These are phyloP conservation scores for Yarrowia divulgata DNA, from an alignment of 805 yeast species.

Conservation along the genomic window DNA sequence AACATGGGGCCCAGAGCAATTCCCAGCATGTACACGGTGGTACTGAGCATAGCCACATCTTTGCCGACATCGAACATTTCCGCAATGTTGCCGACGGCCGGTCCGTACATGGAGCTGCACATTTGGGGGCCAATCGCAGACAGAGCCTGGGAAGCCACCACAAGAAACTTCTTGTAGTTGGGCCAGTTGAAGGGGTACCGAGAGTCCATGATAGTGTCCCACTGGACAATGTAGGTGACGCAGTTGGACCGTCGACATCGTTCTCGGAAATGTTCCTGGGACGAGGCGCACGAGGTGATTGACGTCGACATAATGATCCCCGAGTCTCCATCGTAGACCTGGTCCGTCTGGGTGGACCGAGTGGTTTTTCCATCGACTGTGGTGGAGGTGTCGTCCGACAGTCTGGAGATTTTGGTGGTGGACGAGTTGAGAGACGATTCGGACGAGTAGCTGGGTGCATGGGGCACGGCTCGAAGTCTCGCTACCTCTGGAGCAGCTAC, in stretches of 20 bases:
- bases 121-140: constrained; percentile 33
- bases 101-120: constrained; percentile 30
- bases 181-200: constrained; percentile 40
- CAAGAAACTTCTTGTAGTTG: constrained; percentile 13
- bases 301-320: not conserved
- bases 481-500: not conserved
- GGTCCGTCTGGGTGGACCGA: constrained; percentile 14
- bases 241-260: constrained; percentile 34
- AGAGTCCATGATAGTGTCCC: not conserved
- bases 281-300: not conserved
- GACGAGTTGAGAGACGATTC: constrained; percentile 20
- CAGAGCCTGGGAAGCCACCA: constrained; percentile 37
- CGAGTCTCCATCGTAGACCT: not conserved
- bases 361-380: constrained; percentile 9
- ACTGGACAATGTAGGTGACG: constrained; percentile 22
- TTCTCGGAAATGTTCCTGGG: constrained; percentile 12
- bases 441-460: not conserved
- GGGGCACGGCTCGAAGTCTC: not conserved
- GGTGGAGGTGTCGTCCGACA: not conserved
- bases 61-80: constrained; percentile 18
- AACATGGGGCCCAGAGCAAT: constrained; percentile 46
- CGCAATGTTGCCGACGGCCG: constrained; percentile 11
- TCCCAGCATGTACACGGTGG: constrained; percentile 49
- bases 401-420: constrained; percentile 6
- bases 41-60: constrained; percentile 34